Percentiles rank a stretch among this genome's conserved stretches.
Conservation (phyloP, 192 early-diverging fungal species). For the Backusella westeae region DNA sequence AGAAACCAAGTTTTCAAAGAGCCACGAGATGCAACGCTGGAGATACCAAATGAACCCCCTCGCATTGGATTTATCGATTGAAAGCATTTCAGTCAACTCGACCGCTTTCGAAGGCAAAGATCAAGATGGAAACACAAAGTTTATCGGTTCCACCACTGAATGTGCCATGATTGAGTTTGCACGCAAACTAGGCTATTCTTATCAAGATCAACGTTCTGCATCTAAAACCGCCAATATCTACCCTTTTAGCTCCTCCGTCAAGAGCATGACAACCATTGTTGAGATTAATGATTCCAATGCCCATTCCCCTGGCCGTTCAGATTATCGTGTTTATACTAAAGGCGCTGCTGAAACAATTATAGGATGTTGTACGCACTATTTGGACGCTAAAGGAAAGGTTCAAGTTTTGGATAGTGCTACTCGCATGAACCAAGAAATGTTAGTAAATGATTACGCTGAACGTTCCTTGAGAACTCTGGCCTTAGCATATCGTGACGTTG, state of each 20-base stretch:
- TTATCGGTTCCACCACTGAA: constrained; percentile 83
- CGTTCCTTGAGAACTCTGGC: constrained; percentile 76
- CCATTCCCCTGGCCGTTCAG: constrained; percentile 20
- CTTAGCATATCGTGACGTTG: constrained; percentile 67
- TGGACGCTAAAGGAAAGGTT: constrained; percentile 51
- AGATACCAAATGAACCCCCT: background rate
- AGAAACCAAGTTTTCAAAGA: background rate
- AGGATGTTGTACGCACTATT: constrained; percentile 55
- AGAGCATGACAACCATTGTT: constrained; percentile 83
- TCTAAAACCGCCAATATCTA: constrained; percentile 60
- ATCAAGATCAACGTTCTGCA: constrained; percentile 49
- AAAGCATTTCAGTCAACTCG: constrained; percentile 73
- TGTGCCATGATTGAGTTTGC: constrained; percentile 70
- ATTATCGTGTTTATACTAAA: constrained; percentile 67
- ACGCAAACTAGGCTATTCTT: constrained; percentile 61
- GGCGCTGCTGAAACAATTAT: constrained; percentile 83
- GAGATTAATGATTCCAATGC: constrained; percentile 30
- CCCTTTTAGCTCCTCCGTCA: constrained; percentile 88
- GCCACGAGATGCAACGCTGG: background rate
- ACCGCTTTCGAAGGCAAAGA: constrained; percentile 73
- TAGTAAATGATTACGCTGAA: constrained; percentile 60
- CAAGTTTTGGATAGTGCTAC: constrained; percentile 44
- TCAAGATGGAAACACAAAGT: constrained; percentile 53
- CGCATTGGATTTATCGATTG: constrained; percentile 30
- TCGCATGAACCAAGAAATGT: constrained; percentile 41